Evolutionary conservation across 1,284 basidiomycete species (phyloP).

Genomic region (Coniferiporia weirii): DNA sequence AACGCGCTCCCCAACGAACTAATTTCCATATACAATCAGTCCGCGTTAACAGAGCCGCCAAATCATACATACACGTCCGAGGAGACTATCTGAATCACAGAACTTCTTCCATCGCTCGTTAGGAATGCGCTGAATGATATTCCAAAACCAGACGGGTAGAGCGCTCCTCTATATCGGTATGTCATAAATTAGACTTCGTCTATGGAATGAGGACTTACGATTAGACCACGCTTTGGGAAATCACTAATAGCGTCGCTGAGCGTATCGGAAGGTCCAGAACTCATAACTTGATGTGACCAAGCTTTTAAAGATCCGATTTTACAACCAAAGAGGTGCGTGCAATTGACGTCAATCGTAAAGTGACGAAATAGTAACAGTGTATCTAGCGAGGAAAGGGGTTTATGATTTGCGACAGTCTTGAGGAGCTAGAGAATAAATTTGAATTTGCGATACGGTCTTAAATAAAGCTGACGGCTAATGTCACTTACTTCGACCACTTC

Average conservation of each 20-base stretch:
- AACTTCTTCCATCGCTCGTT: slow-evolving; percentile 17
- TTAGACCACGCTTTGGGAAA: slow-evolving; percentile 20
- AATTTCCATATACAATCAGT: not conserved
- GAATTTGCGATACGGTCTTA: not conserved
- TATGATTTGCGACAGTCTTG: not conserved
- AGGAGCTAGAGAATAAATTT: not conserved
- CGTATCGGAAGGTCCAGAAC: slow-evolving; percentile 9
- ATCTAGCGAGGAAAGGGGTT: slow-evolving; percentile 13
- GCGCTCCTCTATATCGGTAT: slow-evolving; percentile 12
- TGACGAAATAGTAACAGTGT: slow-evolving; percentile 20
- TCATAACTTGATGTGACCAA: slow-evolving; percentile 14
- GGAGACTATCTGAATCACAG: slow-evolving; percentile 13
- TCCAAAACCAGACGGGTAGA: slow-evolving; percentile 17
- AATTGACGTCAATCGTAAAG: slow-evolving; percentile 19
- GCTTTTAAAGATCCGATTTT: slow-evolving; percentile 15
- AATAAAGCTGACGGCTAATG: not conserved
- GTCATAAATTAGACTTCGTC: not conserved
- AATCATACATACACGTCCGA: slow-evolving; percentile 8
- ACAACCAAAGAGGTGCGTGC: slow-evolving; percentile 16
- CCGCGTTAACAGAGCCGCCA: not conserved
- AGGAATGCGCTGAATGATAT: slow-evolving; percentile 10
- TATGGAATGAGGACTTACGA: slow-evolving; percentile 12
- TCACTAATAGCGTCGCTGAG: slow-evolving; percentile 19
- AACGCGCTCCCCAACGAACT: slow-evolving; percentile 8
- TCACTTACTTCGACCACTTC: slow-evolving; percentile 17